Percentiles rank a stretch among this genome's conserved stretches.
phyloP scores from a whole-genome alignment of 2,329 filamentous ascomycete genomes.

The Sporothrix pseudoabietina region DNA sequence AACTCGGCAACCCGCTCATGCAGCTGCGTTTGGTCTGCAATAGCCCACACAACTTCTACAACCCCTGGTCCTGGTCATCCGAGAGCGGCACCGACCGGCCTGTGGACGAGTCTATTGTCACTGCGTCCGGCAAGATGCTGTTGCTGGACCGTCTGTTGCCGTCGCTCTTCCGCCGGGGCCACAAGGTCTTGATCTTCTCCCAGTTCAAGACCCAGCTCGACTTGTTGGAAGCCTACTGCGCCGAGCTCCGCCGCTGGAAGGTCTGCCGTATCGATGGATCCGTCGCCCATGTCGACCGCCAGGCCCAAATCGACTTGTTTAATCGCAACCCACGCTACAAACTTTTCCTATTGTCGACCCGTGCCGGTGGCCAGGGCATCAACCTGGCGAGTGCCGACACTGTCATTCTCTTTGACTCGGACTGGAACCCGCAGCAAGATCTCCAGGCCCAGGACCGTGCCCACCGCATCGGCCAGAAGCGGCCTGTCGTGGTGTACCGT shows the following conservation, averaged over 20 bases:
- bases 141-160: conserved; percentile 85
- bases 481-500: conserved; percentile 89
- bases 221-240: conserved; percentile 84
- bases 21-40: conserved; percentile 92
- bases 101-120: conserved; percentile 80
- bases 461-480: conserved; percentile 90
- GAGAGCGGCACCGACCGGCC: conserved; percentile 50
- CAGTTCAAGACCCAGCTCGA: conserved; percentile 96
- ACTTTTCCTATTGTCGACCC: conserved; percentile 84
- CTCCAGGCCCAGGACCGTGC: conserved; percentile 94
- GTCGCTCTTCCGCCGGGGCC: conserved; percentile 68
- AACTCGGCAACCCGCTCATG: conserved; percentile 88
- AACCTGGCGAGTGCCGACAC: conserved; percentile 91
- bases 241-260: conserved; percentile 74
- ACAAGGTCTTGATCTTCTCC: conserved; percentile 94
- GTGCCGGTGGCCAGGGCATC: conserved; percentile 93
- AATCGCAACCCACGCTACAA: conserved; percentile 66
- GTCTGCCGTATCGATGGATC: conserved; percentile 89
- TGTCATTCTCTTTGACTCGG: conserved; percentile 82
- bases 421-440: conserved; percentile 97
- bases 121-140: conserved; percentile 92
- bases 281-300: conserved; percentile 72
- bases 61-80: conserved; percentile 68
- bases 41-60: conserved; percentile 94
- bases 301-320: conserved; percentile 71